A percentile compares a stretch with the other conserved stretches of the same genome.
Conservation (phyloP, 139 green algal species). For the Pycnococcus provasolii region DNA sequence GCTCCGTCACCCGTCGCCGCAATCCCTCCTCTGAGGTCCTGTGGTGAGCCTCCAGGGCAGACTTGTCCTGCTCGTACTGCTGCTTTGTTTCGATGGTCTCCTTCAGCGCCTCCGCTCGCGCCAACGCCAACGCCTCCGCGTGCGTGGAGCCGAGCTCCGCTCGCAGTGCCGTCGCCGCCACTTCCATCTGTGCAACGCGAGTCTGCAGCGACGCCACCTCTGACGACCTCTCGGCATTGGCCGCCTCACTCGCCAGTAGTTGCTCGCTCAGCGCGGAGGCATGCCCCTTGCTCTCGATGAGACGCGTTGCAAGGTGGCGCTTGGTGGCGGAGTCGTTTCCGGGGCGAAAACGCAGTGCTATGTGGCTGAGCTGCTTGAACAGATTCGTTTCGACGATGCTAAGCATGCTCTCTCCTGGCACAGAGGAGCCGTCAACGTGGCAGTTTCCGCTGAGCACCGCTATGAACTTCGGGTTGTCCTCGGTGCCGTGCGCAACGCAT, state of each 20-base stretch:
- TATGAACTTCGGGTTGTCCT: constrained; percentile 45
- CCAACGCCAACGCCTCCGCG: background rate
- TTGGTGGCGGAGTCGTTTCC: constrained; percentile 71
- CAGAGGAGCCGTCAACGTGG: background rate
- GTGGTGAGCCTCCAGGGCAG: too few relatives aligned
- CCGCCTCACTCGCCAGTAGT: too few relatives aligned
- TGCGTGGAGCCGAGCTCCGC: too few relatives aligned
- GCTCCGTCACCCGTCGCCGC: too few relatives aligned
- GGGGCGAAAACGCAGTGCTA: constrained; percentile 65
- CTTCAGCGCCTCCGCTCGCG: constrained; percentile 40
- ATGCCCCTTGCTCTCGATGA: constrained; percentile 53
- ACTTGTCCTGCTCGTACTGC: too few relatives aligned
- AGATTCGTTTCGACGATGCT: constrained; percentile 84
- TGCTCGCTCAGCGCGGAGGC: too few relatives aligned
- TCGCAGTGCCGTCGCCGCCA: too few relatives aligned
- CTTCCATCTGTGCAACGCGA: too few relatives aligned
- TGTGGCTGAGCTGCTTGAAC: constrained; percentile 86
- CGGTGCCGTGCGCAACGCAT: constrained; percentile 44
- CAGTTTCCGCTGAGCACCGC: background rate
- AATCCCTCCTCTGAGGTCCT: too few relatives aligned
- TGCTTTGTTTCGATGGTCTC: constrained; percentile 21
- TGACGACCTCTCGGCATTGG: too few relatives aligned
- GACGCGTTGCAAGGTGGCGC: constrained; percentile 67
- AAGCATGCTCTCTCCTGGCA: constrained; percentile 30
- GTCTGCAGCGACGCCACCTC: too few relatives aligned